Evolutionary conservation across 306 rosid genomes (phyloP), one percentile per base, ranked within the genome.

Genomic region (Fagus sylvatica): DNA sequence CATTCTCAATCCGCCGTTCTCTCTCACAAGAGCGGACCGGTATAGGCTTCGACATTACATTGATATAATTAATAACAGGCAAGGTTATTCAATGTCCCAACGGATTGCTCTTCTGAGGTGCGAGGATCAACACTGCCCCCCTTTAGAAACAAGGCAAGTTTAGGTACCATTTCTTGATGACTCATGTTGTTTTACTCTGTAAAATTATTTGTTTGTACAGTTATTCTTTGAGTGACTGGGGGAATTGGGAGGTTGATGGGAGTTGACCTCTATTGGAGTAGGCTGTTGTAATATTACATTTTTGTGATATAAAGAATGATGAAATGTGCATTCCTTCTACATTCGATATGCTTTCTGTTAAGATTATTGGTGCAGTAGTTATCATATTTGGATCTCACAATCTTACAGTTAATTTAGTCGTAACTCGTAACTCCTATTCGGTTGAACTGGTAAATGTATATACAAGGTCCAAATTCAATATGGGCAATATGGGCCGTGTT

Each of bases 1-100:
- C 80, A 89, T 96, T 78, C 90, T 93, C 16, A 96, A 93, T 65
- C 99, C 98, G 1, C 98, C 98, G 2, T 91, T 96, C 80, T 89
- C 98, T 28, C 86, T 93, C 57, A 93, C 98, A 48, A 96, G 81
- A 78, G 85, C 99, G 0, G 98, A 91, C 82, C 91, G 98, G 5
- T 93, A 91, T 83, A 77, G 99, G 88, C 94, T 96, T 51, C 93
- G 84, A 76, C 86, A 61, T 49, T 96, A 96, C 89, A 89, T 96
- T 30, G 93, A 92, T 12, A 81, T 87, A 65, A 88, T 96, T 70
- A 86, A 88, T 71, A 91, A 85, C 80, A 89, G 99, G 89, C 96
- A 91, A 85, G 91, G 91, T 62, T 84, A 81, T 83, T 86, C 91
- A 4, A 90, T 90, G 85, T 96, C 99, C 19, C 98, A 93, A 85